Evolutionary conservation across 2,329 filamentous ascomycete species (phyloP), one percentile per base, ranked within the genome.

Genomic region (Colletotrichum shisoi): DNA sequence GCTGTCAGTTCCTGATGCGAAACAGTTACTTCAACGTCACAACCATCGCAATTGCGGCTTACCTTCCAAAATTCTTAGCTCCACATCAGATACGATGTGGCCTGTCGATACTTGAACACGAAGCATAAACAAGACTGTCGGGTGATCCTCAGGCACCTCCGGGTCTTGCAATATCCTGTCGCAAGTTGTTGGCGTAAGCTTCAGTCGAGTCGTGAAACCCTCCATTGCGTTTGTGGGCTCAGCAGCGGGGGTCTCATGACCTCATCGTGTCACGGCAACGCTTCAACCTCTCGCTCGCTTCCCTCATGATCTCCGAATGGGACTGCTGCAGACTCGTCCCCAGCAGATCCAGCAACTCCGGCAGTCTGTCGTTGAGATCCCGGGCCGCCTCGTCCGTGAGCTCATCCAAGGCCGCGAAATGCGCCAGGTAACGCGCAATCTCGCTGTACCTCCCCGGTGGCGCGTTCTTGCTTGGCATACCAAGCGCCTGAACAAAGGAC

Each of bases 401-500:
- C 60, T 94, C 85, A 70, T 90, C 82, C 61, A 94, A 78, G 73
- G 90, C 76, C 0, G 92, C 92, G 46, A 93, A 81, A 71, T 88
- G 90, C 17, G 86, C 85, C 3, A 84, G 76, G 68, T 84, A 84
- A 6, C 78, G 75, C 1, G 77, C 75, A 51, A 82, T 76, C 3
- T 76, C 75, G 2, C 74, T 73, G 15, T 79, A 76, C 51, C 67
- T 40, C 17, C 53, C 67, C 8, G 66, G 70, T 8, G 71, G 42
- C n/a, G 63, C 67, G 5, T 51, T 60, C 34, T 17, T 60, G 12
- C 21, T 52, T 1, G 63, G 63, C 13, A 67, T 60, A 2, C 93
- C 91, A 15, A 94, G 79, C 0, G 93, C 92, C 72, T 89, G 93
- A 3, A 92, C 92, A 73, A 94, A 97, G 3, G 88, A 91, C 92